Evolutionary conservation across 495 filamentous ascomycete species (phyloP), one percentile per base, ranked within the genome.

Genomic region (Diplogelasinospora grovesii): DNA sequence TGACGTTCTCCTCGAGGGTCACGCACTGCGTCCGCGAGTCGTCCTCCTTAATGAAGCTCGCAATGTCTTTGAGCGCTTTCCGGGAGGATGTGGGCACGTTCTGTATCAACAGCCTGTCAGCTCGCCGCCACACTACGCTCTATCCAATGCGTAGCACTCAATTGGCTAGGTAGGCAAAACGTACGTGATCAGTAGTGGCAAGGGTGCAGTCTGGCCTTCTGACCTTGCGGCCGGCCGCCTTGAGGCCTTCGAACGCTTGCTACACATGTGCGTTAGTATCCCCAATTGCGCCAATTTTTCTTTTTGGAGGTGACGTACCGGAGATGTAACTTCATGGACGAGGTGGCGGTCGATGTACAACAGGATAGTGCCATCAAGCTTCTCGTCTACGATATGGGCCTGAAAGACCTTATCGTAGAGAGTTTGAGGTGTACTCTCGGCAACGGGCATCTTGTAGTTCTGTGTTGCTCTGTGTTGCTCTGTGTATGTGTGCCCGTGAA

Each of bases 381-480:
- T 83, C 74, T 89, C 85, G 52, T 96, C 85, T 55, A 98, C 88
- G 46, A 95, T 84, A 65, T 98, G 92, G 62, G 79, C 80, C 48
- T 83, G 75, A 61, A 96, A 83, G 60, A 98, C 89, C 79, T 96
- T 96, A 75, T 98, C 92, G 67, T 98, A 97, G 61, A 95, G 79
- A 56, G 89, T 96, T 66, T 81, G 83, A 34, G 86, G 89, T 43
- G 74, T 73, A 57, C 71, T 69, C 52, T 85, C 82, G 53, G 81
- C 83, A 57, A 72, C 74, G 54, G 89, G 88, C 89, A 96, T 96
- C 46, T 62, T 80, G 51, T 26, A 11, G n/a, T n/a, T n/a, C n/a
- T n/a, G n/a, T n/a, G n/a, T n/a, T n/a, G n/a, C n/a, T n/a, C n/a
- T n/a, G n/a, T n/a, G n/a, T n/a, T n/a, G n/a, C n/a, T n/a, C n/a